These are phyloP conservation scores for Diplodia corticola DNA, from an alignment of 2,329 filamentous ascomycete genomes.

Conservation along the genomic window DNA sequence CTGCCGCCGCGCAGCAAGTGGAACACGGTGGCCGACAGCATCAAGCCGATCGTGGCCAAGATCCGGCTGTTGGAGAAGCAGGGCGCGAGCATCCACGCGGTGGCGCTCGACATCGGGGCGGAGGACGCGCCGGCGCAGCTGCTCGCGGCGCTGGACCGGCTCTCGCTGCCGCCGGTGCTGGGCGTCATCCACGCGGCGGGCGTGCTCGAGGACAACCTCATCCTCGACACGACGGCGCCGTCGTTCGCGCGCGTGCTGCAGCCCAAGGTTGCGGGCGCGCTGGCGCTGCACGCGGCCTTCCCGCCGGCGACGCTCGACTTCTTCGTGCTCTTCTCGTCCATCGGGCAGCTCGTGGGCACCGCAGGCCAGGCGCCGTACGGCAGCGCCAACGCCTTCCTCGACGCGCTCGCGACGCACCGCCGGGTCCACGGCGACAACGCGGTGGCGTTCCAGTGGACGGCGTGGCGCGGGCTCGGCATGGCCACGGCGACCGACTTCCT, in stretches of 20 bases:
- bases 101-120: conserved; percentile 41
- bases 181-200: conserved; percentile 48
- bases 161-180: conserved; percentile 42
- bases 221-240: conserved; percentile 34
- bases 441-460: conserved; percentile 47
- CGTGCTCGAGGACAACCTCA: conserved; percentile 40
- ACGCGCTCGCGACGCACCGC: conserved; percentile 26
- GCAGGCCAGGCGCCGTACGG: conserved; percentile 26
- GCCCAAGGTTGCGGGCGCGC: conserved; percentile 35
- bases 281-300: conserved; percentile 32
- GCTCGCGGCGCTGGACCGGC: conserved; percentile 30
- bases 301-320: conserved; percentile 34
- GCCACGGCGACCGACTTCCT: conserved; percentile 42
- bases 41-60: conserved; percentile 24
- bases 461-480: conserved; percentile 47
- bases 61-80: conserved; percentile 28
- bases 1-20: conserved; percentile 41
- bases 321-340: conserved; percentile 22
- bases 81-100: conserved; percentile 34
- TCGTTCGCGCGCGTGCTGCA: conserved; percentile 38
- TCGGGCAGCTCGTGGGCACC: conserved; percentile 21
- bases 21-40: conserved; percentile 25
- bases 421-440: conserved; percentile 43
- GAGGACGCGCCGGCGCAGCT: conserved; percentile 30
- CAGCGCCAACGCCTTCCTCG: conserved; percentile 27